Base-by-base conservation (phyloP, 176 grass and related monocot species). In the Oropetium thomaeum region DNA sequence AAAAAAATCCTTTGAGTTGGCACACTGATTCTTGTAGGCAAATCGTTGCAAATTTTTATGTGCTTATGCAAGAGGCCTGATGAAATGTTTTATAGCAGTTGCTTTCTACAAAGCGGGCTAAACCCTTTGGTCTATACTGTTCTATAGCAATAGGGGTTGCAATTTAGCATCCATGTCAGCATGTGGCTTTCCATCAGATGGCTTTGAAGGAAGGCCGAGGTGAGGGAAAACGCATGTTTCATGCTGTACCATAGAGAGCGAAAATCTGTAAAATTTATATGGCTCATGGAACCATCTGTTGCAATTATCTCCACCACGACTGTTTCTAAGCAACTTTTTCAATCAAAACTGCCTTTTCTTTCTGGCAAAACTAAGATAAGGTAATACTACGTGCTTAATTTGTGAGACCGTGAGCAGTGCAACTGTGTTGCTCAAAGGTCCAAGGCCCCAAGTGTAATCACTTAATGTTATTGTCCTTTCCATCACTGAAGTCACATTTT, bases 331-430 rank as follows among this genome's bases (percentile, higher is more conserved):
- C 20, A 20, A 22, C 49, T 9, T 52, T 19, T 79, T 28, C 1
- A 23, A 60, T 69, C 53, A 37, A 27, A 3, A 37, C 3, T 2
- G 4, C 9, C 39, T 44, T 44, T 25, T 47, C 14, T 78, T 10
- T 40, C 23, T 81, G 43, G 10, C 43, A 62, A 63, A 64, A 14
- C 79, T 53, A 62, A 39, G 16, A 62, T 19, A 71, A 49, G 13
- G 16, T 15, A 45, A 45, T 45, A 45, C 13, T 45, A 45, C 14
- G 13, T 16, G n/a, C n/a, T n/a, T 2, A 49, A 44, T 49, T 19
- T 20, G 45, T 7, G 4, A 19, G 45, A 49, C 45, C 45, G 45
- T 49, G 15, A 49, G 45, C 45, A 20, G 45, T 49, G 45, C 16
- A 49, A 49, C 16, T 49, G 45, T 49, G 45, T 44, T 69, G 35